Evolutionary conservation across 2,329 filamentous ascomycete genomes (phyloP), one percentile per base, ranked within the genome.

Genomic region (Cordyceps fumosorosea): DNA sequence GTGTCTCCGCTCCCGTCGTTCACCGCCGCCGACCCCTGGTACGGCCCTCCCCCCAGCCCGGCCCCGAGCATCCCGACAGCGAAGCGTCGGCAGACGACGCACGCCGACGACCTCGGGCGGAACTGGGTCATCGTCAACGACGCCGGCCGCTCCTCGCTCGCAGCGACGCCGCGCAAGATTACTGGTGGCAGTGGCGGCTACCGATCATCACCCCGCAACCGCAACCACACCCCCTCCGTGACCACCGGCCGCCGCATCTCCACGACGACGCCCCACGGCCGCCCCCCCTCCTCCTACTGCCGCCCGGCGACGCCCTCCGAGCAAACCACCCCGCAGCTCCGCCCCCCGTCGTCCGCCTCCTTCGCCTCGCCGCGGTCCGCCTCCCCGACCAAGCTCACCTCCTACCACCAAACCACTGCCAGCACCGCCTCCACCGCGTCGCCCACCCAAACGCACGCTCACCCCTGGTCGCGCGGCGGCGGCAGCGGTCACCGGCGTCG

Each of bases 81-180:
- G 1, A 86, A 85, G 69, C 76, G 83, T 48, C 76, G 83, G 50
- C 83, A 85, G 64, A 78, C 82, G n/a, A 74, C 77, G 59, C 71
- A 77, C 1, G 76, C 78, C 20, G 81, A 85, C 65, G 84, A 88
- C 50, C 76, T 89, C 6, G 79, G 83, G 34, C 82, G 80, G 61
- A 89, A 86, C 74, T 92, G 89, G 89, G 87, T 92, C 32, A 79
- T 92, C 65, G 84, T 92, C 29, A 77, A 77, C 61, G 80, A 80
- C 51, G 47, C 11, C 29, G 16, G 47, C 14, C 47, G 24, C 2
- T 45, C 55, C 22, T 57, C n/a, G 68, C 40, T 42, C 40, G 40
- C 66, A 24, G 65, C 61, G 72, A 57, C 64, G 63, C 69, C 51
- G 68, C 68, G 14, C 69, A 69, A 29, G 68, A 70, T 52, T 67